Percentiles rank a stretch among this genome's conserved stretches.
Evolutionary conservation across 2,329 filamentous ascomycete genomes (phyloP).

Genomic region (Hypoxylon sp.): DNA sequence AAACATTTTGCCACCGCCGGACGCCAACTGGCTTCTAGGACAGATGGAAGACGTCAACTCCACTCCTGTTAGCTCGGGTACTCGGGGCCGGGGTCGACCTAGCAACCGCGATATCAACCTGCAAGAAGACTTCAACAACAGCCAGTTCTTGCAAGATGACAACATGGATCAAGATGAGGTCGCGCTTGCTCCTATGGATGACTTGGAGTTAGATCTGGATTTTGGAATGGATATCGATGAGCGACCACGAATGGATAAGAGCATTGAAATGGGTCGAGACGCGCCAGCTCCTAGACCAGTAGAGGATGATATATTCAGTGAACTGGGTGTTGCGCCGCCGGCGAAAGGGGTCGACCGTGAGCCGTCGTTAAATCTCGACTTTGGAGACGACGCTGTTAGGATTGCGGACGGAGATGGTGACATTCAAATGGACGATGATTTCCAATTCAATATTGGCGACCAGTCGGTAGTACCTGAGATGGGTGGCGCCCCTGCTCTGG

Average conservation of each 20-base stretch:
- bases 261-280: constrained; percentile 91
- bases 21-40: constrained; percentile 85
- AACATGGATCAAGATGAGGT: constrained; percentile 70
- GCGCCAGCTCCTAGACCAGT: constrained; percentile 76
- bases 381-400: constrained; percentile 67
- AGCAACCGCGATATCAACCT: constrained; percentile 76
- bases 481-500: constrained; percentile 61
- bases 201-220: constrained; percentile 80
- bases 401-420: constrained; percentile 76
- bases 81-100: constrained; percentile 59
- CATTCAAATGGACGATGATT: constrained; percentile 72
- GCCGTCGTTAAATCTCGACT: constrained; percentile 66
- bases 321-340: constrained; percentile 69
- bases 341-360: constrained; percentile 71
- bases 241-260: constrained; percentile 68
- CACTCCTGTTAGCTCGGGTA: constrained; percentile 68
- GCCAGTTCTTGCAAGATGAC: constrained; percentile 82
- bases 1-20: constrained; percentile 83
- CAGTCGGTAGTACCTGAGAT: constrained; percentile 69
- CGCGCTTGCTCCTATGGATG: constrained; percentile 69
- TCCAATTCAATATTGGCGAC: constrained; percentile 73
- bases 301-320: constrained; percentile 78
- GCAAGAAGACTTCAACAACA: constrained; percentile 77
- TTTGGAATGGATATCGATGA: constrained; percentile 81
- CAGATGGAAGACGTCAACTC: constrained; percentile 75